A percentile compares a stretch with the other conserved stretches of the same genome.
These are phyloP conservation scores for Paecilomyces sp. DNA, from an alignment of 2,329 filamentous ascomycete species.

Conservation along the genomic window DNA sequence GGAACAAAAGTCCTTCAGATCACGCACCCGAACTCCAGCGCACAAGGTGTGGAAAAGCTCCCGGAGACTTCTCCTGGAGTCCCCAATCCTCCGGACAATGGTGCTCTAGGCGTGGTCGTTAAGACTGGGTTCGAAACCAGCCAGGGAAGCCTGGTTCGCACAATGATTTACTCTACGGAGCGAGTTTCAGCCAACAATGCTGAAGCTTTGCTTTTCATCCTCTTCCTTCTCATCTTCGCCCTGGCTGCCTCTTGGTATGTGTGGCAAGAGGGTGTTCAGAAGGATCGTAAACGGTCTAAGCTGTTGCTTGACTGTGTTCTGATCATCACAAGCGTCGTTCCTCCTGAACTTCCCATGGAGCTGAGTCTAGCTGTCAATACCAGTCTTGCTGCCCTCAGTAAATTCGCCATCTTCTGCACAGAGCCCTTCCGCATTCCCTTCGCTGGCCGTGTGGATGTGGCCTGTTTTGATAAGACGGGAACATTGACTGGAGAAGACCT, in stretches of 20 bases:
- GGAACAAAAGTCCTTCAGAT: slow-evolving; percentile 97
- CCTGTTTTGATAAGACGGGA: slow-evolving; percentile 98
- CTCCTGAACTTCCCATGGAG: slow-evolving; percentile 98
- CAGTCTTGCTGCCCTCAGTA: slow-evolving; percentile 86
- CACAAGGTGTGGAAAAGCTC: slow-evolving; percentile 54
- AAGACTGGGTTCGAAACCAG: slow-evolving; percentile 99
- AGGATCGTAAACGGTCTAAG: slow-evolving; percentile 95
- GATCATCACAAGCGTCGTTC: slow-evolving; percentile 95
- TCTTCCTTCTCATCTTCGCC: slow-evolving; percentile 93
- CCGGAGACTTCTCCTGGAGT: slow-evolving; percentile 69
- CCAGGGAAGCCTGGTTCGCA: slow-evolving; percentile 92
- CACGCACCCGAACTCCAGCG: slow-evolving; percentile 71
- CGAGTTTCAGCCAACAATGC: slow-evolving; percentile 97
- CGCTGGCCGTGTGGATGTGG: slow-evolving; percentile 88
- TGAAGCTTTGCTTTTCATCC: slow-evolving; percentile 93
- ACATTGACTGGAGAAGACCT: slow-evolving; percentile 94
- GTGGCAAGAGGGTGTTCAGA: slow-evolving; percentile 91
- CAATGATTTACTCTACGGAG: slow-evolving; percentile 99
- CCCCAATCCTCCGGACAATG: slow-evolving; percentile 79
- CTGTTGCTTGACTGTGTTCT: slow-evolving; percentile 93
- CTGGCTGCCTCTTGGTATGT: slow-evolving; percentile 98
- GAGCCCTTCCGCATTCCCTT: slow-evolving; percentile 98
- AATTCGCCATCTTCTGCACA: slow-evolving; percentile 96
- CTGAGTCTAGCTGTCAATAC: slow-evolving; percentile 96
- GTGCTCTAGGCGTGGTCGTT: slow-evolving; percentile 85